A percentile compares a stretch with the other conserved stretches of the same genome.
Evolutionary conservation across 2,329 filamentous ascomycete genomes (phyloP).

Genomic region (Pseudonectria foliicola): DNA sequence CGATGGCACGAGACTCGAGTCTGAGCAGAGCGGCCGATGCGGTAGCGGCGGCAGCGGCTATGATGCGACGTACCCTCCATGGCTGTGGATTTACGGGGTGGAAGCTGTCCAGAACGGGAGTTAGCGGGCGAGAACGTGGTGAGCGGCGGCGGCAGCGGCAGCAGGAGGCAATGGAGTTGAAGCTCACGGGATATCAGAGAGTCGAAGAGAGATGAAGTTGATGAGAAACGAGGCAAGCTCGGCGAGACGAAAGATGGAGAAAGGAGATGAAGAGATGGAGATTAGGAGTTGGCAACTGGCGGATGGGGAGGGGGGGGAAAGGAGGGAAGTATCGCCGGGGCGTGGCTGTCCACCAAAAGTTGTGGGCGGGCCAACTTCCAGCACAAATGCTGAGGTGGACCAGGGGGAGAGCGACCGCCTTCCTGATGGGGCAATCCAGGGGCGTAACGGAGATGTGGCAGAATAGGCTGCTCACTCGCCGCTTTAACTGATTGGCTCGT

Average conservation of each 20-base stretch:
- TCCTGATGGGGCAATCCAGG: constrained; percentile 11
- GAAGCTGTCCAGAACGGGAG: constrained; percentile 28
- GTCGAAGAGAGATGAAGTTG: constrained; percentile 22
- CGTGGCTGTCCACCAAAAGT: constrained; percentile 28
- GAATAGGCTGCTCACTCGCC: constrained; percentile 21
- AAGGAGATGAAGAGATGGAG: constrained; percentile 21
- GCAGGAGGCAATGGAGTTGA: constrained; percentile 13
- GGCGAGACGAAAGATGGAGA: constrained; percentile 16
- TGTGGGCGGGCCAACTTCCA: constrained; percentile 26
- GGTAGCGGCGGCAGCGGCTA: constrained; percentile 22
- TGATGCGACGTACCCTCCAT: constrained; percentile 46
- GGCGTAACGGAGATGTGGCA: constrained; percentile 13
- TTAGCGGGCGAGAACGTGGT: constrained; percentile 19
- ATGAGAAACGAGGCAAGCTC: constrained; percentile 27
- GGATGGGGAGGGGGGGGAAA: constrained; percentile 22
- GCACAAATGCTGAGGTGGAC: constrained; percentile 23
- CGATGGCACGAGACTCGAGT: constrained; percentile 14
- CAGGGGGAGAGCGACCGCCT: constrained; percentile 21
- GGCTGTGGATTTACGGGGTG: constrained; percentile 39
- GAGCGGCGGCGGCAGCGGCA: constrained; percentile 15
- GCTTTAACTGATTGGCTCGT: constrained; percentile 31
- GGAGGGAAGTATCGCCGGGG: constrained; percentile 29
- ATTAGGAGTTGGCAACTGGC: constrained; percentile 23
- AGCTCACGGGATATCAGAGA: constrained; percentile 21
- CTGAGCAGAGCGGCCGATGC: constrained; percentile 17